Evolutionary conservation across 805 yeast genomes (phyloP), one percentile per base, ranked within the genome.

Genomic region (Candida endomychidarum): DNA sequence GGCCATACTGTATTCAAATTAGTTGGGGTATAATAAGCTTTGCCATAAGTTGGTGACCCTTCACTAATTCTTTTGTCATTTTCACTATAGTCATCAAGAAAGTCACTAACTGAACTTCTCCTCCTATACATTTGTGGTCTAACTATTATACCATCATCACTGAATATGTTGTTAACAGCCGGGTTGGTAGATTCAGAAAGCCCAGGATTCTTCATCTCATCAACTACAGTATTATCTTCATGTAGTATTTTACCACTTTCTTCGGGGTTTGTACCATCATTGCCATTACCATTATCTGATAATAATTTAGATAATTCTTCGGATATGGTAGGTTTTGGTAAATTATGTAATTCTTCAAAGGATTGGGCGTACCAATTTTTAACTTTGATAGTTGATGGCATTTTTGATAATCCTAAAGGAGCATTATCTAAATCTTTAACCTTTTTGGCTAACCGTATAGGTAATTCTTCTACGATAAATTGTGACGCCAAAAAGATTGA

Each of bases 291-390:
- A 19, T 17, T 29, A n/a, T 10, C 10, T 4, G 30, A 19, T 21
- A 77, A 57, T 44, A 72, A 47, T 43, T 60, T 56, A 26, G 58
- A 58, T 46, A 75, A 58, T 34, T 70, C 72, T 12, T 57, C 67
- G 34, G 67, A 64, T 32, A 81, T 66, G 22, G 53, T 54, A 1
- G 91, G 91, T 42, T 75, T 73, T 9, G 79, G 77, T 30, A 89
- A 61, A 9, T 72, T 59, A n/a, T 83, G 78, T 49, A 88, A 72
- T 56, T 88, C 91, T 51, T 87, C 89, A 60, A 89, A 89, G 7
- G 91, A 81, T 57, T 87, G 93, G 1, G 90, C 90, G 58, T 88
- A 89, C 96, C 96, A 89, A 56, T 87, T 79, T 45, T 81, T 76
- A 12, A 88, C 96, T 48, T 80, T 74, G 37, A 76, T 67, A 36